Base-by-base conservation (phyloP, 441 rosid genomes). In the Theobroma grandiflorum region DNA sequence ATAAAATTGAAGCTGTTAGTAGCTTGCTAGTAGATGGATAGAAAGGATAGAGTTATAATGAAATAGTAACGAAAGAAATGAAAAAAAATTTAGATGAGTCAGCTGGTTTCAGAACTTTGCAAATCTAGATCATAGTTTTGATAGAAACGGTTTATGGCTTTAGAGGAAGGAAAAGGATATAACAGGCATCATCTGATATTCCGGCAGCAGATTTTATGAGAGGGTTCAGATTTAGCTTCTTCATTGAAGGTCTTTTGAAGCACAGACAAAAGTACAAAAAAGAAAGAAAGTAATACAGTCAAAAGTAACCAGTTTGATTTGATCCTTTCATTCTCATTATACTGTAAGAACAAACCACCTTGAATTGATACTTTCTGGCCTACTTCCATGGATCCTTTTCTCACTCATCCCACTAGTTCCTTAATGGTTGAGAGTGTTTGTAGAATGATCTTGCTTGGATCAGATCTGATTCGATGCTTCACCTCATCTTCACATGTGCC, bases 181-280 rank as follows among this genome's bases (percentile, higher is more conserved):
- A 11, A 50, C 18, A 38, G 43, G 38, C 45, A 31, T 33, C 0
- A 18, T 33, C 26, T 35, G 61, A 50, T 50, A 16, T 52, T 33
- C 16, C 35, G 42, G 75, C 7, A 2, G 61, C 6, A 18, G 18
- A 16, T 72, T 72, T 50, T 8, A 37, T 8, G 47, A 72, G 45
- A 26, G 62, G 62, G 45, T 52, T 50, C 61, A 16, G 62, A 50
- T 72, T 50, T 52, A 50, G 62, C 45, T 9, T 72, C 62, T 50
- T 50, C 50, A 50, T 37, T 18, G 61, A 33, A 72, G 45, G 45
- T 50, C 33, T 50, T 71, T 71, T 33, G n/a, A 31, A 16, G 43
- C n/a, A 15, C 74, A 3, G n/a, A 14, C 42, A 31, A 15, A 70
- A 70, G 31, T 16, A 40, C 14, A 70, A 57, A 9, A 14, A 8